phyloP scores from a whole-genome alignment of 192 early-diverging fungal species.

The Gaertneriomyces semiglobifer region DNA sequence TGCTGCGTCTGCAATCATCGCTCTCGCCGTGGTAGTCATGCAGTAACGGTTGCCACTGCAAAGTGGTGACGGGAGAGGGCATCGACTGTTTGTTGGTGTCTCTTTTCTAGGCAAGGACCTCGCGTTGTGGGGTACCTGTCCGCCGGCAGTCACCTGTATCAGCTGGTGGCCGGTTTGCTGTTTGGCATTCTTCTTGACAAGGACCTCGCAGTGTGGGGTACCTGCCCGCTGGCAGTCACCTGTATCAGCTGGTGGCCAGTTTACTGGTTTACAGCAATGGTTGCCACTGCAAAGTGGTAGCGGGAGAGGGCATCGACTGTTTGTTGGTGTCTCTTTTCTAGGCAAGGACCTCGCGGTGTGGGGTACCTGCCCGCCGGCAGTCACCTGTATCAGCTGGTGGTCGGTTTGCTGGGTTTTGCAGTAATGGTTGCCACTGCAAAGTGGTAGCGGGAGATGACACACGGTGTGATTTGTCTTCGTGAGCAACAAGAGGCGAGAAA shows the following conservation, averaged over 20 bases:
- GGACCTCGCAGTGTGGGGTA: constrained; percentile 4
- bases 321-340: constrained; percentile 1
- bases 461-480: too few relatives aligned
- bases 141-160: neutral
- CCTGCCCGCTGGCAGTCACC: constrained; percentile 1
- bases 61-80: constrained; percentile 6
- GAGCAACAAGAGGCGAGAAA: too few relatives aligned
- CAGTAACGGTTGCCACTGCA: constrained; percentile 3
- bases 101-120: constrained; percentile 3
- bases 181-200: neutral
- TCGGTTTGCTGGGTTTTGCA: neutral
- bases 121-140: neutral
- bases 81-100: constrained; percentile 6
- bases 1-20: too few relatives aligned
- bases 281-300: constrained; percentile 1
- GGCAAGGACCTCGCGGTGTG: constrained; percentile 6
- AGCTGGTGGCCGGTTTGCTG: constrained; percentile 2
- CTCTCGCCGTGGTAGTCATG: too few relatives aligned
- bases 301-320: constrained; percentile 2
- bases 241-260: neutral
- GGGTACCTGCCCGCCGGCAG: neutral
- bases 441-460: neutral
- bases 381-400: neutral
- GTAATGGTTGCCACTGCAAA: constrained; percentile 1
- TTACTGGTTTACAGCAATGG: constrained; percentile 2